Evolutionary conservation across 345 rosid genomes (phyloP).

Genomic region (Mercurialis annua): DNA sequence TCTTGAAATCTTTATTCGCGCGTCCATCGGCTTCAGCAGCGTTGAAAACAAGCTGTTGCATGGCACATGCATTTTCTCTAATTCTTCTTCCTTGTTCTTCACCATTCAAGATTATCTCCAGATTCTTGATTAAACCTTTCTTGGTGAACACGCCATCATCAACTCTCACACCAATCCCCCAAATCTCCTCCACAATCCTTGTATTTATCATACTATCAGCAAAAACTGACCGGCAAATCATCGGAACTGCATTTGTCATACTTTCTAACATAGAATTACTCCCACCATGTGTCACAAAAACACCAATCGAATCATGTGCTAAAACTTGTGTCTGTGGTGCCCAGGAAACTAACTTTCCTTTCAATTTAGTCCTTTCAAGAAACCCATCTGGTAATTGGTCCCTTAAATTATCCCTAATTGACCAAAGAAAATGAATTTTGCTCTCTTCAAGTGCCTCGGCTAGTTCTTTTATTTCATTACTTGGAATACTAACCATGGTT

Average conservation of each 20-base stretch:
- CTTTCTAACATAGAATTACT: conserved; percentile 21
- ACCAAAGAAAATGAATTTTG: conserved; percentile 51
- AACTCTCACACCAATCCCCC: conserved; percentile 53
- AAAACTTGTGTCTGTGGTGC: conserved; percentile 56
- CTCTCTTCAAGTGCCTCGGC: conserved; percentile 52
- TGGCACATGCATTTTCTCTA: neutral
- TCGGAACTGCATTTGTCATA: conserved; percentile 16
- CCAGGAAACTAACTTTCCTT: conserved; percentile 54
- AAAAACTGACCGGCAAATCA: conserved; percentile 51
- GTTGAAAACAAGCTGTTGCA: conserved; percentile 6
- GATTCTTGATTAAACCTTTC: conserved; percentile 1
- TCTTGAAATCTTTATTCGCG: conserved; percentile 10
- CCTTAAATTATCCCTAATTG: conserved; percentile 25
- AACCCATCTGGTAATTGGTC: conserved; percentile 19
- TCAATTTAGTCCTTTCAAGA: conserved; percentile 10
- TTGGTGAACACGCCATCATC: conserved; percentile 26
- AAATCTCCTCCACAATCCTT: conserved; percentile 42
- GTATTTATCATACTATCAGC: conserved; percentile 59
- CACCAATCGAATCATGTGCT: conserved; percentile 36
- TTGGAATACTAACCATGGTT: conserved; percentile 31
- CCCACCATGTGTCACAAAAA: conserved; percentile 20
- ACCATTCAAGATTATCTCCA: conserved; percentile 4
- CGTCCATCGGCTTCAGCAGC: neutral
- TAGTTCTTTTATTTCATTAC: conserved; percentile 41
- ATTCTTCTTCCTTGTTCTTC: conserved; percentile 4